phyloP scores from a whole-genome alignment of 2,329 filamentous ascomycete genomes.

The Verticillium longisporum region DNA sequence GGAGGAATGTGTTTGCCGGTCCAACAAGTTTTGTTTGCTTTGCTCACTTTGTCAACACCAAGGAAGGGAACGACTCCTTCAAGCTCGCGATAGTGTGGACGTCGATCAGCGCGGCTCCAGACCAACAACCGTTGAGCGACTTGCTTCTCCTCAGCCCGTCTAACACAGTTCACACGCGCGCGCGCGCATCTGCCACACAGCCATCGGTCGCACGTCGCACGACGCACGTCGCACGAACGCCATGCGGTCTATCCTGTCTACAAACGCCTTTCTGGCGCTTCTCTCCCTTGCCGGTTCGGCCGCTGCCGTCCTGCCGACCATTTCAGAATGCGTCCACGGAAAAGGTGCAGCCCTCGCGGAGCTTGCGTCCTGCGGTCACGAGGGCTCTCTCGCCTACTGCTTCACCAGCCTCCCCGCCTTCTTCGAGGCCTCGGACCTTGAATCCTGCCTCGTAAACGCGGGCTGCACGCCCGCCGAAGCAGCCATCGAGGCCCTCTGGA shows the following conservation, averaged over 20 bases:
- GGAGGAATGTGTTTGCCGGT: no score
- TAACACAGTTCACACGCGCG: not conserved
- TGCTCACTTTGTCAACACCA: not conserved
- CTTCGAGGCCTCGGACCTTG: constrained; percentile 24
- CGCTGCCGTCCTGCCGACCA: constrained; percentile 19
- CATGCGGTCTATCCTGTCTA: not conserved
- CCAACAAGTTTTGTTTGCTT: no score
- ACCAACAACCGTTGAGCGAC: not conserved
- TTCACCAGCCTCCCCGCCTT: constrained; percentile 24
- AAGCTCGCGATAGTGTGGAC: not conserved
- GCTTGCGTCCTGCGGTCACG: constrained; percentile 35
- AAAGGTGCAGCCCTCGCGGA: constrained; percentile 30
- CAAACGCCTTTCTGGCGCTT: constrained; percentile 6
- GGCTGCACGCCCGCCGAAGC: constrained; percentile 27
- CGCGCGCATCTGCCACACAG: not conserved
- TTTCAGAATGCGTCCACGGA: constrained; percentile 30
- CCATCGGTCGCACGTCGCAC: no score
- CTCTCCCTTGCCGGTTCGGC: constrained; percentile 18
- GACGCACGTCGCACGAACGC: not conserved
- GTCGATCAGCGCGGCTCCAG: not conserved
- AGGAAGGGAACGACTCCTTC: not conserved
- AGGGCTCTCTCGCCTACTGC: constrained; percentile 33
- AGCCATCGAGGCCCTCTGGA: constrained; percentile 18
- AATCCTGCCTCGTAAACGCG: constrained; percentile 26
- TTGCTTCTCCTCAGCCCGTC: not conserved